These are phyloP conservation scores for Entamoeba invadens DNA, from an alignment of 208 protist species.

Conservation along the genomic window DNA sequence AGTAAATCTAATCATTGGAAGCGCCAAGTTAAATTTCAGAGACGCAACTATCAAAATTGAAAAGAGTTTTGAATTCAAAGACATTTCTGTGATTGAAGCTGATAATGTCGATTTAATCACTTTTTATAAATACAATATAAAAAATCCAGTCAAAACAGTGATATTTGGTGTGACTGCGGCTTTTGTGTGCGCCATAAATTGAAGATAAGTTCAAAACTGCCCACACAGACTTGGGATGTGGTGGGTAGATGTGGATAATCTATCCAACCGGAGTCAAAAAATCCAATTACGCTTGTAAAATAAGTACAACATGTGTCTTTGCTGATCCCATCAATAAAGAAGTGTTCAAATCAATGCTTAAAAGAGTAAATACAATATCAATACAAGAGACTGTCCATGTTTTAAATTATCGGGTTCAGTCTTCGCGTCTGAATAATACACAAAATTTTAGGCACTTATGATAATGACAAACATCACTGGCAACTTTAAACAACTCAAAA, in stretches of 20 bases:
- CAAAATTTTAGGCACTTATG: not conserved
- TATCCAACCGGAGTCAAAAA: not conserved
- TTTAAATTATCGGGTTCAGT: not conserved
- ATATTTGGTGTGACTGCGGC: not conserved
- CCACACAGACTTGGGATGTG: not conserved
- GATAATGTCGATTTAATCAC: not conserved
- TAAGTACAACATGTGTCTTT: not conserved
- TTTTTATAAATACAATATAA: too few species aligned
- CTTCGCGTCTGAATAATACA: not conserved
- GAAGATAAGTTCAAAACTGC: not conserved
- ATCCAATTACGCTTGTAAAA: not conserved
- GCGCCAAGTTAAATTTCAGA: not conserved
- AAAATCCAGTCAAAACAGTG: too few species aligned
- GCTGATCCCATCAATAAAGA: not conserved
- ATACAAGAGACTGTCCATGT: not conserved
- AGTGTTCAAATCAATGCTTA: not conserved
- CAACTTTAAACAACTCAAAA: not conserved
- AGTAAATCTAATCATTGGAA: not conserved
- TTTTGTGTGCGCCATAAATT: not conserved
- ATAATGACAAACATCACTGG: not conserved
- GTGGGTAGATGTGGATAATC: not conserved
- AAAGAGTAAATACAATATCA: not conserved
- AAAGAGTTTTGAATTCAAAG: not conserved
- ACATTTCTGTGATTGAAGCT: not conserved
- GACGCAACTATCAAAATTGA: not conserved